These are phyloP conservation scores for Ustilago nuda DNA, from an alignment of 1,284 basidiomycete species.

Conservation along the genomic window DNA sequence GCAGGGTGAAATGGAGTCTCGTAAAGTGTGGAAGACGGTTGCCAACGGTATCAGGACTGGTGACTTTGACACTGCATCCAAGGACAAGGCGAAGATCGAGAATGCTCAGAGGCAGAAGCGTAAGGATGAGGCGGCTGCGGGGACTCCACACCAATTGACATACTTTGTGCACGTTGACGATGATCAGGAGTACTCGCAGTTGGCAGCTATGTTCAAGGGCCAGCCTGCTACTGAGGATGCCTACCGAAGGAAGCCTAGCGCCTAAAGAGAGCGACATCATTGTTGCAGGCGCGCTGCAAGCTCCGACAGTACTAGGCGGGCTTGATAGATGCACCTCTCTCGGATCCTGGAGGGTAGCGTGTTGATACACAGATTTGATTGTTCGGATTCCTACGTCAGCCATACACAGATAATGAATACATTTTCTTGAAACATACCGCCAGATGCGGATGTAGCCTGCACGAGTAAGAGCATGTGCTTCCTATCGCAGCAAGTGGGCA, in stretches of 20 bases:
- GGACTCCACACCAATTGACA: constrained; percentile 76
- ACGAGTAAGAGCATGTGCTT: too few relatives aligned
- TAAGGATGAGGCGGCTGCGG: constrained; percentile 82
- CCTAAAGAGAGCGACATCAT: constrained; percentile 2
- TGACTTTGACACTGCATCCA: constrained; percentile 89
- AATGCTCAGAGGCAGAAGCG: constrained; percentile 91
- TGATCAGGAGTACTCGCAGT: constrained; percentile 68
- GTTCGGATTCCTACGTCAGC: neutral
- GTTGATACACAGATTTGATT: neutral
- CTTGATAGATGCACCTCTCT: too few relatives aligned
- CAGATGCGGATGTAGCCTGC: neutral
- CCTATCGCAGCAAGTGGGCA: too few relatives aligned
- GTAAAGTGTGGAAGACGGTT: constrained; percentile 86
- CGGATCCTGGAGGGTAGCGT: neutral
- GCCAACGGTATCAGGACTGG: constrained; percentile 90
- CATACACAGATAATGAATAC: neutral
- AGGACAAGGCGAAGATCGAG: constrained; percentile 92
- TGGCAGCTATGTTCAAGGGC: constrained; percentile 58
- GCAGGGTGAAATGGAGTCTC: constrained; percentile 86
- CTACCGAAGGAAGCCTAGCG: constrained; percentile 51
- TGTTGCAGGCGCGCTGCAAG: neutral
- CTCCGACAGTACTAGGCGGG: neutral
- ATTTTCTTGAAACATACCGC: neutral
- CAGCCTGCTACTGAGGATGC: constrained; percentile 56
- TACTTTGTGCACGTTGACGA: constrained; percentile 67